Evolutionary conservation across 371 early-diverging fungal species (phyloP), one percentile per base, ranked within the genome.

Genomic region (Zancudomyces culisetae): DNA sequence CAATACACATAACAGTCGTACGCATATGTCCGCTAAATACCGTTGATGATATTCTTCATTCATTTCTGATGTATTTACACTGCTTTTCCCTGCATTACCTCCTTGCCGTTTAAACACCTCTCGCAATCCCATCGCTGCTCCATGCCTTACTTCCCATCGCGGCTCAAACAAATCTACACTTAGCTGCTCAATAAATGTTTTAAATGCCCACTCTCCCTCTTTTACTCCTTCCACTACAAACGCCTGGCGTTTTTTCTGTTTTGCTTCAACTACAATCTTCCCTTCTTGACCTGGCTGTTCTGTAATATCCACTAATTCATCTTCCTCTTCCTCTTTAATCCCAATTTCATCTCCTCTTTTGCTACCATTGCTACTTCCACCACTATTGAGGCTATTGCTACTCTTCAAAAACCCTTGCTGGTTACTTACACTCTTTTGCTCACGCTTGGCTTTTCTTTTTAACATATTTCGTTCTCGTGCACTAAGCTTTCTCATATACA

Each of bases 111-210:
- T 90, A 28, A 95, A 57, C 23, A 95, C 74, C 51, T 85, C 87
- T 15, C 92, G 80, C 29, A 97, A 62, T 1, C 93, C 98, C 58
- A 95, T 80, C 2, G 85, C 92, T 1, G 98, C 95, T 27, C 98
- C 98, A 58, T 97, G 98, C 4, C 98, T 77, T 20, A 87, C 75
- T 57, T 90, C 90, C 98, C 98, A 97, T n/a, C 66, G 52, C 1
- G 90, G 81, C 52, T 87, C 84, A 59, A 92, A 90, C 40, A 97
- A 70, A 64, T 93, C 90, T 58, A 89, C 71, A 56, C 80, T 84
- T 15, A 97, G 72, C 50, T 87, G 76, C 49, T 91, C 92, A 55
- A 86, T 88, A 0, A 93, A 69, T 45, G 81, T 79, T 53, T 85
- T 87, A 59, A 97, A 93, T 15, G 91, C 85, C 95, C 95, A 95